A percentile compares a stretch with the other conserved stretches of the same genome.
Evolutionary conservation across 1,284 basidiomycete species (phyloP).

Genomic region (Vanrija humicola): DNA sequence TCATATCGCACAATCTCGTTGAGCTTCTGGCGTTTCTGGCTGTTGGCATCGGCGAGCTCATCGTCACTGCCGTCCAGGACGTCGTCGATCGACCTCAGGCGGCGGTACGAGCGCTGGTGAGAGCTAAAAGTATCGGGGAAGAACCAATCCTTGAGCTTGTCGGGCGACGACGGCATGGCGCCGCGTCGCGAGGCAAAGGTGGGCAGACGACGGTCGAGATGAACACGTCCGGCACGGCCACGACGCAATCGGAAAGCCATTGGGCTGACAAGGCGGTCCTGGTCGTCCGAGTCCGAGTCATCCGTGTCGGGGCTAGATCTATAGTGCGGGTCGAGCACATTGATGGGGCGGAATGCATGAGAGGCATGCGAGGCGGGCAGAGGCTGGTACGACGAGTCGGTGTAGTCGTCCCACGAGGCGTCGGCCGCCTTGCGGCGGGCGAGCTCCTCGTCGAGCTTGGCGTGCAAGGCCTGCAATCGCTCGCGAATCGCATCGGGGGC

Average conservation of each 20-base stretch:
- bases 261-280: constrained; percentile 22
- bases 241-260: constrained; percentile 64
- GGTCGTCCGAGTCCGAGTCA: constrained; percentile 34
- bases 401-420: constrained; percentile 76
- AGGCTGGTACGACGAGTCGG: constrained; percentile 73
- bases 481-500: constrained; percentile 52
- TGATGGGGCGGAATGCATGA: constrained; percentile 45
- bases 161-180: constrained; percentile 21
- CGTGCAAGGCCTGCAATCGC: constrained; percentile 59
- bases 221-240: constrained; percentile 75
- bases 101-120: constrained; percentile 6
- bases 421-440: constrained; percentile 61
- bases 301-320: constrained; percentile 18
- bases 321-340: constrained; percentile 41
- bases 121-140: constrained; percentile 29
- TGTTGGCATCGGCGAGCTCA: constrained; percentile 4
- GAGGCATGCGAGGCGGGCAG: constrained; percentile 51
- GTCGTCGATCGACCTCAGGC: constrained; percentile 39
- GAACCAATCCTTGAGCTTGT: constrained; percentile 27
- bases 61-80: constrained; percentile 16
- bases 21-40: constrained; percentile 26
- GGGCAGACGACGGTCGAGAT: constrained; percentile 66
- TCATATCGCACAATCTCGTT: constrained; percentile 47
- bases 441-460: constrained; percentile 65
- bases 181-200: constrained; percentile 23